Evolutionary conservation across 768 basidiomycete genomes (phyloP).

Genomic region (Termitomyces sp.): DNA sequence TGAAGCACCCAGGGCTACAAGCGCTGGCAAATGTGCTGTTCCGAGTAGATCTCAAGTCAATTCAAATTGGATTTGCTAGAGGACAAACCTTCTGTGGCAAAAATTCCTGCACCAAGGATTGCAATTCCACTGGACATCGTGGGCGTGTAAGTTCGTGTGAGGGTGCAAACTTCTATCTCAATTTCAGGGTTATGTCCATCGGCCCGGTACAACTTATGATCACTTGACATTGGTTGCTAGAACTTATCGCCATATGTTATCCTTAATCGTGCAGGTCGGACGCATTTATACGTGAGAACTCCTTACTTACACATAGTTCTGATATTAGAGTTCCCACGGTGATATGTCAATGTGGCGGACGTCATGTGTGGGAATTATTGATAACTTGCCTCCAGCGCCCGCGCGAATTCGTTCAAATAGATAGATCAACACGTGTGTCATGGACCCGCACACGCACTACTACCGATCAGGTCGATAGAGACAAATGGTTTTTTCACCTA

Average conservation of each 20-base stretch:
- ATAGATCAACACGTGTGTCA: constrained; percentile 1
- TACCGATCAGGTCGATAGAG: constrained; percentile 1
- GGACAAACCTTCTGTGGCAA: constrained; percentile 62
- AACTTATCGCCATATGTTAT: too few species aligned
- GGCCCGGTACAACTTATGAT: neutral
- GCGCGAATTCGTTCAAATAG: neutral
- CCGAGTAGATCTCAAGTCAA: neutral
- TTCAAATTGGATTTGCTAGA: neutral
- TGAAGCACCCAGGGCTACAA: constrained; percentile 43
- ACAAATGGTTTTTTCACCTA: neutral
- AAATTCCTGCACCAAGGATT: constrained; percentile 77
- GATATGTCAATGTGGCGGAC: neutral
- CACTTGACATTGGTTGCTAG: too few species aligned
- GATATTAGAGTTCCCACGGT: too few species aligned
- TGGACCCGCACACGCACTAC: neutral
- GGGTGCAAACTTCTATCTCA: neutral
- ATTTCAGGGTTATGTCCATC: neutral
- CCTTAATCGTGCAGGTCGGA: too few species aligned
- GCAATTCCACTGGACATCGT: constrained; percentile 47
- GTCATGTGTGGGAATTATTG: neutral
- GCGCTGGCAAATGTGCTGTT: constrained; percentile 73
- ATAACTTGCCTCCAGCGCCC: neutral
- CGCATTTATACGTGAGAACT: too few species aligned
- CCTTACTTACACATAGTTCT: too few species aligned
- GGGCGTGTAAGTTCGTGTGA: constrained; percentile 22